Base-by-base conservation (phyloP, 1,139 yeast genomes). In the Geotrichum cucujoidarum region DNA sequence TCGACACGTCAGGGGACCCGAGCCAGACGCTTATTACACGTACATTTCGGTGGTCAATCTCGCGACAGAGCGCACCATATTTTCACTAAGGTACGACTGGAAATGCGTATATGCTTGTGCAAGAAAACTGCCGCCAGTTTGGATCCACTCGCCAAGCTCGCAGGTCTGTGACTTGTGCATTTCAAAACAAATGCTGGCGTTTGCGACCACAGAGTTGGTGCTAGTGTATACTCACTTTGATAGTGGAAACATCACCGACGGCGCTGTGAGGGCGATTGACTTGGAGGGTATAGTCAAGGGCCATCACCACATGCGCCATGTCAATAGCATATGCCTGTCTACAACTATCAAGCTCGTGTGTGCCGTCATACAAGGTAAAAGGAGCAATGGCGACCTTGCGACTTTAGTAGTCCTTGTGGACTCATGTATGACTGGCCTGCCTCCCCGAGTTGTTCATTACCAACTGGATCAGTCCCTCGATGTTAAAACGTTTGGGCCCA, bases 151-250 rank as follows among this genome's bases (percentile, higher is more conserved):
- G 11, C 56, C 58, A 1, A 48, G 39, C 16, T 31, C 43, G 16
- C 51, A 51, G 37, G 52, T 53, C 10, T 51, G 54, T 20, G 56
- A 52, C 18, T n/a, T 54, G 29, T 48, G 55, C 7, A 31, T 57
- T 7, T 46, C 53, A 10, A 31, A 43, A 3, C 13, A 31, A 1
- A 20, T 50, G 11, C 32, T 55, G 22, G 53, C 57, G 7, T 55
- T 56, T 51, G 50, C 44, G 1, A 47, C 55, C 1, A 46, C 50
- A 7, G 59, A 57, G 38, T 33, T 44, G 8, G 36, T 36, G 10
- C 24, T 38, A 13, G 17, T 39, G 5, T 40, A 24, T 17, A 30
- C 37, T 10, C 25, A 31, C 13, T 29, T 39, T 16, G 13, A 13
- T 7, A 17, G n/a, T 18, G 38, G 25, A 11, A 21, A 35, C 17